Conservation (phyloP, 495 filamentous ascomycete species). For the Hypoxylon subgilvum region DNA sequence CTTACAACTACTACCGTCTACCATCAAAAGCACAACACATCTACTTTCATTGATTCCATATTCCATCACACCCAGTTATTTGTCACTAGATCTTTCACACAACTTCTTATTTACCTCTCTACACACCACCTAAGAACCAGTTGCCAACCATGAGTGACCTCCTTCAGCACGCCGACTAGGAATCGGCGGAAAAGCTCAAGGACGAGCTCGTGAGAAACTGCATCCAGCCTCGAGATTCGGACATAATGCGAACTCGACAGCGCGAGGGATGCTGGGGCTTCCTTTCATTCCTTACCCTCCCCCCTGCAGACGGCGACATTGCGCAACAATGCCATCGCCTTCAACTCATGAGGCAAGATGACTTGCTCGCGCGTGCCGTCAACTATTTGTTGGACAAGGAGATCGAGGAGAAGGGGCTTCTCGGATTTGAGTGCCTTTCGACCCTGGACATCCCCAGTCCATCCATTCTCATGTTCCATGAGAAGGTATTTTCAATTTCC, state of each 20-base stretch:
- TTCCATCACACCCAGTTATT: not conserved
- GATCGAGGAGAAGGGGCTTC: constrained; percentile 17
- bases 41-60: not conserved
- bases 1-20: no score
- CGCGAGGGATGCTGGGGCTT: no score
- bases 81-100: not conserved
- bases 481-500: no score
- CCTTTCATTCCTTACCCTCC: no score
- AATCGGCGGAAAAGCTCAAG: constrained; percentile 12
- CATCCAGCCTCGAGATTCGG: constrained; percentile 15
- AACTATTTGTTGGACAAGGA: constrained; percentile 24
- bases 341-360: not conserved
- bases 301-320: no score
- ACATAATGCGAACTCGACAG: not conserved
- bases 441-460: constrained; percentile 2
- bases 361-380: not conserved
- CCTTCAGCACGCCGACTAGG: constrained; percentile 23
- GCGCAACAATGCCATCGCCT: not conserved
- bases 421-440: constrained; percentile 9
- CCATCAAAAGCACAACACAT: no score
- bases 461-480: constrained; percentile 2
- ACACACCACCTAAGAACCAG: not conserved
- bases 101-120: not conserved
- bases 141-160: constrained; percentile 12
- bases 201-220: constrained; percentile 24